Evolutionary conservation across 78 protist species (phyloP), one percentile per base, ranked within the genome.

Genomic region (Guillardia theta): DNA sequence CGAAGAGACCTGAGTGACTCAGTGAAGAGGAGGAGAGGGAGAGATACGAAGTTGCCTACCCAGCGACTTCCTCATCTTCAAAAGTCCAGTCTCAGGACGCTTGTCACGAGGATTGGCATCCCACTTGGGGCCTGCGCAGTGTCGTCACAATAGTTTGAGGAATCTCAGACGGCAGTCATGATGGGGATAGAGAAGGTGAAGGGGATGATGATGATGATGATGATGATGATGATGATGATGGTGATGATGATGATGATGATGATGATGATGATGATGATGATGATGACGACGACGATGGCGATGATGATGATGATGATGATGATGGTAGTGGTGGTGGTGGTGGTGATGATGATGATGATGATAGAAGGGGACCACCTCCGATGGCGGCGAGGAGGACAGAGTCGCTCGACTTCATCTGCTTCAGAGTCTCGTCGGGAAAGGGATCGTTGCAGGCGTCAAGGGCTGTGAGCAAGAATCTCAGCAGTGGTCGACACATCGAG

Each of bases 51-150:
- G 78, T 6, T 0, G 39, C 39, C 41, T 8, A 41, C 88, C 58
- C 44, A 47, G 48, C 1, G 24, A 37, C 90, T 41, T 12, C 44
- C 62, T 24, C 64, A 87, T 87, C 45, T 0, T 4, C 8, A 87
- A 39, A 1, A 45, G 62, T 8, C 92, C 92, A 15, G 39, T 45
- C 53, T 80, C 92, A 10, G 92, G 92, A n/a, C 92, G 92, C 37
- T 21, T 0, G 33, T 10, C 37, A 41, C 64, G 62, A 24, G 53
- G 64, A 62, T 46, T 44, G 2, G 8, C 39, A 62, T 87, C 92
- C 92, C 92, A 87, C 92, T 87, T 87, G 62, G 90, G 90, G 50
- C 90, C n/a, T n/a, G n/a, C n/a, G n/a, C n/a, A n/a, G n/a, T n/a
- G n/a, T 19, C 19, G 64, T 19, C 64, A 19, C 64, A 15, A 19